Evolutionary conservation across 805 yeast species (phyloP).

Genomic region (Cyberlindnera sargentensis): DNA sequence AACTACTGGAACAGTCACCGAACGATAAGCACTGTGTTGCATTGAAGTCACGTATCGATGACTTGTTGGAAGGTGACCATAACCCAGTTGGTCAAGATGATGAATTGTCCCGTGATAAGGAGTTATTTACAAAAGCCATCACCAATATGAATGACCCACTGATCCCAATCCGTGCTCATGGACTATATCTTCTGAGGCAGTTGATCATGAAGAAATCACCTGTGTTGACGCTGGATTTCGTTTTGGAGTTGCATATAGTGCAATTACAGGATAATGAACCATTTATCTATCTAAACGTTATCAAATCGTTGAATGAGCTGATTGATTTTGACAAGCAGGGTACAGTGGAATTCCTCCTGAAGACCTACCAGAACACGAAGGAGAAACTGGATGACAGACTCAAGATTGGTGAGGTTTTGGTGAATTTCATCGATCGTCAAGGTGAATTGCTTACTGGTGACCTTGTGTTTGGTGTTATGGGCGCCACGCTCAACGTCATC

Average conservation of each 20-base stretch:
- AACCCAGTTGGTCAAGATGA: conserved; percentile 3
- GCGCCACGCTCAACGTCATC: conserved; percentile 35
- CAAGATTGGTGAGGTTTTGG: conserved; percentile 75
- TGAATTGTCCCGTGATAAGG: conserved; percentile 26
- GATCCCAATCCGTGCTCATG: conserved; percentile 84
- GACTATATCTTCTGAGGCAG: conserved; percentile 56
- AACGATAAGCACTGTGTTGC: conserved; percentile 13
- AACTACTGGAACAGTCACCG: conserved; percentile 9
- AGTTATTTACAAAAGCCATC: conserved; percentile 50
- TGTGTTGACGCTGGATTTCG: conserved; percentile 46
- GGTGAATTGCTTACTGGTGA: conserved; percentile 43
- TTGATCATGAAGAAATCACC: conserved; percentile 44
- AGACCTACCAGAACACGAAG: conserved; percentile 26
- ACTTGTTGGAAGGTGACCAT: conserved; percentile 9
- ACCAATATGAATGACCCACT: conserved; percentile 66
- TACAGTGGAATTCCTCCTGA: conserved; percentile 32
- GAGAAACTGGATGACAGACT: conserved; percentile 33
- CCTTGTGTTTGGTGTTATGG: conserved; percentile 35
- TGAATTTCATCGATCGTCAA: conserved; percentile 46
- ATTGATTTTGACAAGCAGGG: conserved; percentile 35
- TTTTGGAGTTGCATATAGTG: conserved; percentile 50
- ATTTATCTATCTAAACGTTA: conserved; percentile 75
- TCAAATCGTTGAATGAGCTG: conserved; percentile 66
- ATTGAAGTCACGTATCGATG: conserved; percentile 13
- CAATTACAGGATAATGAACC: conserved; percentile 79